A percentile compares a stretch with the other conserved stretches of the same genome.
These are phyloP conservation scores for Monosporascus sp. DNA, from an alignment of 2,329 filamentous ascomycete genomes.

Conservation along the genomic window DNA sequence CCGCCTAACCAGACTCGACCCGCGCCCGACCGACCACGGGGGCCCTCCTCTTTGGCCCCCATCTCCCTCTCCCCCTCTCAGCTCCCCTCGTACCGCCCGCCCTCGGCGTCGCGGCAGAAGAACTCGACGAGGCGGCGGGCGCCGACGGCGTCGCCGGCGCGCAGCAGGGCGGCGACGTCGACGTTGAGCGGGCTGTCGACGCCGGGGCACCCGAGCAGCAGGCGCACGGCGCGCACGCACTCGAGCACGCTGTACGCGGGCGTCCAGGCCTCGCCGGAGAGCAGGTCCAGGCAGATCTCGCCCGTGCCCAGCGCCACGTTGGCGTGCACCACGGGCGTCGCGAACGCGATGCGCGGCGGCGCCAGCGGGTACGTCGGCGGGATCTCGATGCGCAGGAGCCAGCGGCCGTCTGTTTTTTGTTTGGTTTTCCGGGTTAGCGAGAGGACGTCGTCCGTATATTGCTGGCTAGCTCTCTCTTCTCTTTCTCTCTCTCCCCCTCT, in stretches of 20 bases:
- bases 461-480: too few species aligned
- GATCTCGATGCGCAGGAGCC: constrained; percentile 74
- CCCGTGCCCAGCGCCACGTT: constrained; percentile 69
- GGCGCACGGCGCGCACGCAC: constrained; percentile 66
- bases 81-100: constrained; percentile 43
- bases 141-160: constrained; percentile 62
- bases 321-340: constrained; percentile 79
- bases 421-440: background rate
- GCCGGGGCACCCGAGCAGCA: constrained; percentile 64
- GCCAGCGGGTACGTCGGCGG: constrained; percentile 72
- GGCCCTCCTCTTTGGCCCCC: background rate
- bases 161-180: constrained; percentile 66
- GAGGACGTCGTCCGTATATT: background rate
- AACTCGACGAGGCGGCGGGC: constrained; percentile 66
- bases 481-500: too few species aligned
- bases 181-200: constrained; percentile 74
- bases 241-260: constrained; percentile 77
- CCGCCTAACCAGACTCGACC: too few species aligned
- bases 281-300: constrained; percentile 89
- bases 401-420: constrained; percentile 61
- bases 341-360: constrained; percentile 74
- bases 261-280: constrained; percentile 69
- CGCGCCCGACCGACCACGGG: too few species aligned
- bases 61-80: constrained; percentile 8
- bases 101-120: constrained; percentile 47